A percentile compares a stretch with the other conserved stretches of the same genome.
These are phyloP conservation scores for Gonium pectorale DNA, from an alignment of 139 green algal genomes.

Conservation along the genomic window DNA sequence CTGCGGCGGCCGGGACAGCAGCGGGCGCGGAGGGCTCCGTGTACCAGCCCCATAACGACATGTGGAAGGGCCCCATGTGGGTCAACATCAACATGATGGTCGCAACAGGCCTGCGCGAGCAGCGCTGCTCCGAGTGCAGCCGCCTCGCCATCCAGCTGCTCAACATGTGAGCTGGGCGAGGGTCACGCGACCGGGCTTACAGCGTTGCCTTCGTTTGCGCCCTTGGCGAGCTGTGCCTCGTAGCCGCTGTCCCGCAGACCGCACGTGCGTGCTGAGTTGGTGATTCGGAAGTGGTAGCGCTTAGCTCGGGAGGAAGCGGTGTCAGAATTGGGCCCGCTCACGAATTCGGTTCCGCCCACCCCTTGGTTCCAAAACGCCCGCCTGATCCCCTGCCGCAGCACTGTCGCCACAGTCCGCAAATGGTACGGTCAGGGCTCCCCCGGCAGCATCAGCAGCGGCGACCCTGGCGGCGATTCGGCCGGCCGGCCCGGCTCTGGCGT, in stretches of 20 bases:
- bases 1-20: neutral
- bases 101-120: conserved; percentile 18
- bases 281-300: too few relatives aligned
- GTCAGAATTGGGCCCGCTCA: too few relatives aligned
- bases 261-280: too few relatives aligned
- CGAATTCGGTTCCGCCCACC: too few relatives aligned
- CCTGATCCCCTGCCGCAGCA: too few relatives aligned
- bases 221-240: too few relatives aligned
- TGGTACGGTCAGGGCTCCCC: neutral
- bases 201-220: too few relatives aligned
- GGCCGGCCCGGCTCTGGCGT: too few relatives aligned
- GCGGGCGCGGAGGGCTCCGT: too few relatives aligned
- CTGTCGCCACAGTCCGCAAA: neutral
- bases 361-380: too few relatives aligned
- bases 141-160: neutral
- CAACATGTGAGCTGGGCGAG: neutral
- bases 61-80: conserved; percentile 37
- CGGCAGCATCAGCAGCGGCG: neutral
- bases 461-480: neutral
- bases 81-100: conserved; percentile 40
- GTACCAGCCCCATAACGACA: neutral
- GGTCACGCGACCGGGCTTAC: neutral
- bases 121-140: neutral
- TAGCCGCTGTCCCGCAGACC: too few relatives aligned
- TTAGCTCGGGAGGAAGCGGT: too few relatives aligned